Evolutionary conservation across 1,284 basidiomycete genomes (phyloP).

Genomic region (Boletus putidus): DNA sequence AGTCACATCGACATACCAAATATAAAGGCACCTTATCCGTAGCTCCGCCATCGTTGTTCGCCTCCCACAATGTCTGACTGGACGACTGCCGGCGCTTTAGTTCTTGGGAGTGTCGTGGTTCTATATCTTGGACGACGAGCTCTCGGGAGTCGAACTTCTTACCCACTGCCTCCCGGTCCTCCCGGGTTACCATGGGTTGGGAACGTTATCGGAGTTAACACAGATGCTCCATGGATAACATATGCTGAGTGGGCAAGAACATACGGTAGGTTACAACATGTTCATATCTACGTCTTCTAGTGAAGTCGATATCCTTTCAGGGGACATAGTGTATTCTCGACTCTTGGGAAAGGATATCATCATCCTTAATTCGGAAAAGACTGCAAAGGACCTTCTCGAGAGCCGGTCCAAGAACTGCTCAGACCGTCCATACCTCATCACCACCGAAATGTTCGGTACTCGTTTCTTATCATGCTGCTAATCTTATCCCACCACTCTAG

Average conservation of each 20-base stretch:
- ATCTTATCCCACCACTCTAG: slow-evolving; percentile 23
- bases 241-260: slow-evolving; percentile 16
- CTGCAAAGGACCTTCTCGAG: neutral
- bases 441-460: slow-evolving; percentile 5
- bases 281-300: no score
- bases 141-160: neutral
- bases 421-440: neutral
- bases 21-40: no score
- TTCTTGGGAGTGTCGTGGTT: neutral
- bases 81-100: neutral
- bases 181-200: slow-evolving; percentile 14
- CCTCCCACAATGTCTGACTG: neutral
- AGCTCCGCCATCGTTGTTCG: no score
- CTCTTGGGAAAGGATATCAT: neutral
- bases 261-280: slow-evolving; percentile 2
- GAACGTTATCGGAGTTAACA: slow-evolving; percentile 7
- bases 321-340: neutral
- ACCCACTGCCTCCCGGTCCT: slow-evolving; percentile 11
- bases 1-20: no score
- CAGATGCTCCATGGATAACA: slow-evolving; percentile 9
- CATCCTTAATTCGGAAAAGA: neutral
- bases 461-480: neutral
- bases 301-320: neutral
- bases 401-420: neutral
- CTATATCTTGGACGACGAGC: neutral